Evolutionary conservation across 2,329 filamentous ascomycete species (phyloP).

Genomic region (Fonsecaea pedrosoi): DNA sequence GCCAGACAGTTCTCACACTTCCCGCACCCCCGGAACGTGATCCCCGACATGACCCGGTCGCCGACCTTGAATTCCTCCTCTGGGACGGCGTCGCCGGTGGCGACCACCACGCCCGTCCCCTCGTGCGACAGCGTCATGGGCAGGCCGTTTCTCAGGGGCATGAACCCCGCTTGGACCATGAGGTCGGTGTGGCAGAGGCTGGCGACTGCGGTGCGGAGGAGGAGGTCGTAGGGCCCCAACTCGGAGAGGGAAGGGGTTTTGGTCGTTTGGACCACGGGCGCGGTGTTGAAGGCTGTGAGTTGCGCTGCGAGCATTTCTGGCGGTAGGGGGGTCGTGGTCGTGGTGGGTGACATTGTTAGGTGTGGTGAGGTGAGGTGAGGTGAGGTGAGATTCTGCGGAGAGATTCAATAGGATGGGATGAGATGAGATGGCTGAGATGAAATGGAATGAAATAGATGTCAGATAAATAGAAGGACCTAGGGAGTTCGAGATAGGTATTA

Average conservation of each 20-base stretch:
- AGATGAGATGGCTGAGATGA: too few species aligned
- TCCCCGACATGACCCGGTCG: slow-evolving; percentile 62
- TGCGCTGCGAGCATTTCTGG: background rate
- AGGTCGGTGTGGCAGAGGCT: slow-evolving; percentile 68
- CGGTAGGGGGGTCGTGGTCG: background rate
- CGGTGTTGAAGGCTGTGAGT: background rate
- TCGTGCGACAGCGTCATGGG: slow-evolving; percentile 64
- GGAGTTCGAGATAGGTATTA: too few species aligned
- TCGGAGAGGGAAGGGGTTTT: background rate
- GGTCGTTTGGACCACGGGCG: background rate
- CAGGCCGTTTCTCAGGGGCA: slow-evolving; percentile 48
- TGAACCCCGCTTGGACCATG: slow-evolving; percentile 59
- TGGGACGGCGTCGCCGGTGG: slow-evolving; percentile 49
- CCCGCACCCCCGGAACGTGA: slow-evolving; percentile 62
- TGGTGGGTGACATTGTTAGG: background rate
- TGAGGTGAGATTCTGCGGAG: too few species aligned
- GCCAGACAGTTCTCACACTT: slow-evolving; percentile 57
- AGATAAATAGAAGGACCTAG: too few species aligned
- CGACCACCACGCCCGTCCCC: slow-evolving; percentile 61
- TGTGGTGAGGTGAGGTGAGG: background rate
- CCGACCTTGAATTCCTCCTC: slow-evolving; percentile 51
- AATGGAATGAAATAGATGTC: too few species aligned
- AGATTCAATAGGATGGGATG: too few species aligned
- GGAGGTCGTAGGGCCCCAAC: slow-evolving; percentile 55
- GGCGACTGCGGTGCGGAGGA: slow-evolving; percentile 65